Percentiles rank a stretch among this genome's conserved stretches.
phyloP scores from a whole-genome alignment of 2,329 filamentous ascomycete genomes.

The Teratosphaeria viscida region DNA sequence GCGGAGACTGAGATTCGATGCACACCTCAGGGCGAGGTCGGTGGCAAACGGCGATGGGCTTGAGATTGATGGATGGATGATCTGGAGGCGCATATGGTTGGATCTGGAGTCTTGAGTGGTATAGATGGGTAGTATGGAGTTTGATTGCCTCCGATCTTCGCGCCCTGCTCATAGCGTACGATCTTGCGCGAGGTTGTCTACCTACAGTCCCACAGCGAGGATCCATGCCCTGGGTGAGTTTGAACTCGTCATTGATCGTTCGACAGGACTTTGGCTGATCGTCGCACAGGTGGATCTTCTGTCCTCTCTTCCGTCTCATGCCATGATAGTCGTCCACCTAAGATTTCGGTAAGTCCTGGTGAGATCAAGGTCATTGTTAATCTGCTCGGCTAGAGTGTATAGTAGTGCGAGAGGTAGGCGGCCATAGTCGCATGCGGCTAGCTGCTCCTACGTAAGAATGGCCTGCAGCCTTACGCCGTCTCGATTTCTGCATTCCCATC shows the following conservation, averaged over 20 bases:
- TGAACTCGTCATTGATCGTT: background rate
- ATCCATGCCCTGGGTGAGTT: background rate
- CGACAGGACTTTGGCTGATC: background rate
- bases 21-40: background rate
- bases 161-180: background rate
- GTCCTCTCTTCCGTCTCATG: background rate
- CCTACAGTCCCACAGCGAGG: background rate
- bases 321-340: too few species aligned
- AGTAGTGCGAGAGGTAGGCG: too few species aligned
- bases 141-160: background rate
- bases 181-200: background rate
- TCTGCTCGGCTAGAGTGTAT: too few species aligned
- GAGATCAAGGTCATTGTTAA: background rate
- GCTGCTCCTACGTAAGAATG: background rate
- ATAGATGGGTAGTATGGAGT: background rate
- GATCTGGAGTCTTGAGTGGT: background rate
- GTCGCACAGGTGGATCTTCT: background rate
- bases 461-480: background rate
- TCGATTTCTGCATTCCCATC: background rate
- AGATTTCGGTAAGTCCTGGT: background rate
- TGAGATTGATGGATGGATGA: background rate
- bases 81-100: background rate
- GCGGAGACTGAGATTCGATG: too few species aligned
- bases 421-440: too few species aligned
- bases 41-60: background rate